Base-by-base conservation (phyloP, 2,329 filamentous ascomycete genomes). In the Xylariaceae sp. region DNA sequence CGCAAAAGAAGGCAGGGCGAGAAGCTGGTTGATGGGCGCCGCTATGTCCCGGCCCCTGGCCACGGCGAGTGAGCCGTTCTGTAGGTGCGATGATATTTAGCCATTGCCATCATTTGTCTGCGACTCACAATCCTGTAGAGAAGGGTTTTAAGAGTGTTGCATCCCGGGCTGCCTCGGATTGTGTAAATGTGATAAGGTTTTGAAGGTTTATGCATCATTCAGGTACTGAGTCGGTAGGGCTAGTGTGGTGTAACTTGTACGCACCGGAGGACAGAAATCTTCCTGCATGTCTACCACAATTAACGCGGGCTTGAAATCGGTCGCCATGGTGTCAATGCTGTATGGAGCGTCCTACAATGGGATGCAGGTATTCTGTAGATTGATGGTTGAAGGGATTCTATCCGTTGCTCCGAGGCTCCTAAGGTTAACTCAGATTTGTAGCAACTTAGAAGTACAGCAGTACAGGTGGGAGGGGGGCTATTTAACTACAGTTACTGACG, bases 201-300 rank as follows among this genome's bases (percentile, higher is more conserved):
- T 24, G 6, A 24, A 11, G 21, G 21, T 24, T 7, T 11, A 24
- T 6, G 21, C 11, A 7, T 24, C 6, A 11, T 6, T 24, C 11
- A 24, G 21, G 21, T 24, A n/a, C n/a, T n/a, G n/a, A n/a, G n/a
- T 24, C 6, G 21, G 21, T 24, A 24, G n/a, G n/a, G n/a, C n/a
- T n/a, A n/a, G n/a, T 24, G 11, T 24, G 6, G 11, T 6, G 21
- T 24, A 24, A 24, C 7, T 23, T 27, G 19, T 34, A 67, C 81
- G 67, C 66, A 92, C 88, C 9, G 89, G 88, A 43, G 86, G 85
- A 62, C 88, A 94, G 62, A 96, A 97, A 67, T 97, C 90, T 62
- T 96, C 84, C 64, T 97, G 92, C 57, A 94, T 73, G 63, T 96
- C 89, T 37, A 95, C 83, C 9, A 95, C 74, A 33, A 95, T 64